Evolutionary conservation across 805 yeast genomes (phyloP), one percentile per base, ranked within the genome.

Genomic region (Saccharomycopsis fibuligera): DNA sequence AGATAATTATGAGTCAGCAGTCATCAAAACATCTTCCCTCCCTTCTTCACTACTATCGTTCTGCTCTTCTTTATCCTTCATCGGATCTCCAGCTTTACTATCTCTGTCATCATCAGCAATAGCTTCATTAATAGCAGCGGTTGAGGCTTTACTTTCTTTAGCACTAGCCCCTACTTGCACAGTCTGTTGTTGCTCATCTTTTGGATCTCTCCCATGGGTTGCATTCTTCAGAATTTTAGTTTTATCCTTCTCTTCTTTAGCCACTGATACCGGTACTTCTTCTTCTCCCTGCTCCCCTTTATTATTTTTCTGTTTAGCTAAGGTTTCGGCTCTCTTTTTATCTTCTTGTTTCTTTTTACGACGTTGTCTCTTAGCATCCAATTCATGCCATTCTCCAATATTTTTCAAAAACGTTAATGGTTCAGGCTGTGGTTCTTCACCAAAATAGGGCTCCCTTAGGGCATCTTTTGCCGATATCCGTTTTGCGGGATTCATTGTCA

Each of bases 341-440:
- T 49, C 48, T 38, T 49, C 46, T 39, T 59, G 58, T 38, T 65
- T 50, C 55, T 72, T 76, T 52, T 69, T 68, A 50, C 83, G 68
- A 54, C 86, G 70, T 58, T 84, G 76, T 67, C 80, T 83, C 64
- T 91, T 89, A 2, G 96, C 93, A 60, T 91, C 99, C 63, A 84
- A 91, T 61, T 91, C 99, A 62, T 91, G 99, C 93, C 97, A 91
- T 63, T 95, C 98, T 2, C 93, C 95, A 48, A 71, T 69, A 25
- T 72, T 70, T 25, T 72, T 68, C 55, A 83, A 69, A 47, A 80
- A 72, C 9, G 67, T 62, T 35, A 87, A 68, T 4, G 81, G 79
- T 53, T 75, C 80, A 1, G 86, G 81, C 29, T 57, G 55, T 0
- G 96, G 96, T 5, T 76, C 81, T 42, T 79, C 83, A 2, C 63